These are phyloP conservation scores for Blastobotrys raffinosifermentans DNA, from an alignment of 1,139 yeast species.

Conservation along the genomic window DNA sequence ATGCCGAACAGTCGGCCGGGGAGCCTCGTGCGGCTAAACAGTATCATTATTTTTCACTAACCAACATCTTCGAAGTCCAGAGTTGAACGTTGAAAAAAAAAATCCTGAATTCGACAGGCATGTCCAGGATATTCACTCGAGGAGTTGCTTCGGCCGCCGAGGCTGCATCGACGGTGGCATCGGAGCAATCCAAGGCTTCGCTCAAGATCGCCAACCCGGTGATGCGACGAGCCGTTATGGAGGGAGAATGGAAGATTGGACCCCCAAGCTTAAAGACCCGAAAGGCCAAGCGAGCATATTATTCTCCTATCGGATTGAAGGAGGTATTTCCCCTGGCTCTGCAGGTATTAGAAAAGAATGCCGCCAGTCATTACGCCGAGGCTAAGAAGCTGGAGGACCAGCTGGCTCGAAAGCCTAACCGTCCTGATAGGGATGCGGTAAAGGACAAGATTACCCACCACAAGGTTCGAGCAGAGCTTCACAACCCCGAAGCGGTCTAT, in stretches of 20 bases:
- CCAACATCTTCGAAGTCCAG: too few species aligned
- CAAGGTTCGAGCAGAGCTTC: conserved; percentile 51
- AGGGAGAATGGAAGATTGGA: conserved; percentile 36
- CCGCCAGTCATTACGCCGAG: conserved; percentile 25
- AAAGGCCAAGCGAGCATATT: conserved; percentile 47
- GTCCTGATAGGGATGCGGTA: conserved; percentile 9
- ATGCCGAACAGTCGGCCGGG: too few species aligned
- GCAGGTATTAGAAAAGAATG: conserved; percentile 48
- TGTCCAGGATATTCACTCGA: too few species aligned
- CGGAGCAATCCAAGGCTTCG: conserved; percentile 3
- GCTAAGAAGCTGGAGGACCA: conserved; percentile 28
- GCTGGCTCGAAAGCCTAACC: conserved; percentile 15
- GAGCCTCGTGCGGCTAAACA: too few species aligned
- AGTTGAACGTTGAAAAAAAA: too few species aligned
- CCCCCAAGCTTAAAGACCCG: conserved; percentile 45
- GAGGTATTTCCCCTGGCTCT: conserved; percentile 70
- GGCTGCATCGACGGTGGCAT: background rate
- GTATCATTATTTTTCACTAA: too few species aligned
- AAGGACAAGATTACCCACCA: conserved; percentile 24
- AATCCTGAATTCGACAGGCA: too few species aligned
- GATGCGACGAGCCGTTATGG: conserved; percentile 30
- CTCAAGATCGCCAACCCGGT: conserved; percentile 28
- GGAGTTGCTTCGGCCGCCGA: too few species aligned
- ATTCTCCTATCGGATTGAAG: conserved; percentile 61
- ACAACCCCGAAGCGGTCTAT: conserved; percentile 79